Percentiles rank a stretch among this genome's conserved stretches.
These are phyloP conservation scores for Cytospora piceae DNA, from an alignment of 2,329 filamentous ascomycete species.

Conservation along the genomic window DNA sequence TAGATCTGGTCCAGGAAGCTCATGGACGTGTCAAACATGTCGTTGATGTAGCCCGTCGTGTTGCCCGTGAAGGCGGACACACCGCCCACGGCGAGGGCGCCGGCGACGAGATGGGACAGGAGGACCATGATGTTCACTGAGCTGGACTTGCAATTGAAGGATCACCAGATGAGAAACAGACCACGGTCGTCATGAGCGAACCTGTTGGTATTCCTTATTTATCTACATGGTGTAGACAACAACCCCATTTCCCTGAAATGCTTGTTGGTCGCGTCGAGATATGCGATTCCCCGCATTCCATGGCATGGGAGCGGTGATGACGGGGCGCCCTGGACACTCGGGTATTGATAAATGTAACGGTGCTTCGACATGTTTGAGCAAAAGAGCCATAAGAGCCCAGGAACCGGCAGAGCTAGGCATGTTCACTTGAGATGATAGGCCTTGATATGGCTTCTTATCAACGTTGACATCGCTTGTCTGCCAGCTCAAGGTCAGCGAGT, in stretches of 20 bases:
- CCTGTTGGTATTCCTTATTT: neutral
- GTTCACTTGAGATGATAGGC: neutral
- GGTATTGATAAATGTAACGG: constrained; percentile 13
- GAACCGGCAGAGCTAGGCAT: constrained; percentile 14
- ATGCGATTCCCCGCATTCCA: constrained; percentile 23
- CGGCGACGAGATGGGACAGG: constrained; percentile 5
- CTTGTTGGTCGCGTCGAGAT: constrained; percentile 2
- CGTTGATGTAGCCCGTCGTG: constrained; percentile 28
- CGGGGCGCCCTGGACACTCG: constrained; percentile 1
- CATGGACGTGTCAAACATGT: constrained; percentile 55
- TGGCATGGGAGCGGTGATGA: constrained; percentile 17
- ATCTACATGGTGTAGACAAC: neutral
- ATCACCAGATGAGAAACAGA: neutral
- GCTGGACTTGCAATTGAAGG: neutral
- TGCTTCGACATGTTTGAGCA: neutral
- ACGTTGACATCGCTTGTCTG: neutral
- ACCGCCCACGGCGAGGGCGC: constrained; percentile 17
- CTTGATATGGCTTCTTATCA: neutral
- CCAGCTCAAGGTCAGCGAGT: neutral
- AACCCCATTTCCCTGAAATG: neutral
- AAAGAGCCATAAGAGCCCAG: neutral
- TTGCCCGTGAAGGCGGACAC: constrained; percentile 19
- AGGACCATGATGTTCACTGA: constrained; percentile 25
- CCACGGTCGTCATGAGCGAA: neutral
- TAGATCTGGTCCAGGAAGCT: constrained; percentile 59